A percentile compares a stretch with the other conserved stretches of the same genome.
These are phyloP conservation scores for Psilocybe tampanensis DNA, from an alignment of 768 basidiomycete genomes.

Conservation along the genomic window DNA sequence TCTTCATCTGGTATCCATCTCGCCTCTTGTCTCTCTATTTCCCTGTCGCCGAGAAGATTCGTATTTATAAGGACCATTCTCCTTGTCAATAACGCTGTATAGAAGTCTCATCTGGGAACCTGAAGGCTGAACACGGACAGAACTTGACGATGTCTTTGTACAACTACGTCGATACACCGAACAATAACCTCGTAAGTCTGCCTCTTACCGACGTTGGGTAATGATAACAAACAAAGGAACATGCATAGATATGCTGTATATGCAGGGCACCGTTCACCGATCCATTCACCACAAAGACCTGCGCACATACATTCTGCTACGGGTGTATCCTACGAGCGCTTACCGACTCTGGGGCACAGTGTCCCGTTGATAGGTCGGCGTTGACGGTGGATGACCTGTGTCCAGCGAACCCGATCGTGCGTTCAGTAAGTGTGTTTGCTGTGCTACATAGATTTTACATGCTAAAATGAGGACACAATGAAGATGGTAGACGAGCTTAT, in stretches of 20 bases:
- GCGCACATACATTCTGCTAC: slow-evolving; percentile 86
- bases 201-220: not conserved
- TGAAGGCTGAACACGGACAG: not conserved
- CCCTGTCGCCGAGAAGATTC: too few species aligned
- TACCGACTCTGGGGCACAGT: slow-evolving; percentile 60
- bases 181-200: slow-evolving; percentile 64
- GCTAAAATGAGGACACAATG: not conserved
- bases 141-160: slow-evolving; percentile 38
- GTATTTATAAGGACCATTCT: too few species aligned
- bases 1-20: not conserved
- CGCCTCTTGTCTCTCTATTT: not conserved
- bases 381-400: slow-evolving; percentile 58
- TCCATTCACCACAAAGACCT: slow-evolving; percentile 73
- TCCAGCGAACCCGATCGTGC: slow-evolving; percentile 75
- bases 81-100: too few species aligned
- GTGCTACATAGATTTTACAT: not conserved
- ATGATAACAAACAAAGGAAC: not conserved
- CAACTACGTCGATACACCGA: slow-evolving; percentile 64
- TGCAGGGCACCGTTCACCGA: slow-evolving; percentile 77
- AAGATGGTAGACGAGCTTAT: slow-evolving; percentile 84
- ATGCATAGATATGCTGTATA: slow-evolving; percentile 72
- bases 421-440: slow-evolving; percentile 54
- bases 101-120: too few species aligned
- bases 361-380: slow-evolving; percentile 82
- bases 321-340: slow-evolving; percentile 79